Conservation (phyloP, 2,329 filamentous ascomycete species). For the Harringtonia aguacate region DNA sequence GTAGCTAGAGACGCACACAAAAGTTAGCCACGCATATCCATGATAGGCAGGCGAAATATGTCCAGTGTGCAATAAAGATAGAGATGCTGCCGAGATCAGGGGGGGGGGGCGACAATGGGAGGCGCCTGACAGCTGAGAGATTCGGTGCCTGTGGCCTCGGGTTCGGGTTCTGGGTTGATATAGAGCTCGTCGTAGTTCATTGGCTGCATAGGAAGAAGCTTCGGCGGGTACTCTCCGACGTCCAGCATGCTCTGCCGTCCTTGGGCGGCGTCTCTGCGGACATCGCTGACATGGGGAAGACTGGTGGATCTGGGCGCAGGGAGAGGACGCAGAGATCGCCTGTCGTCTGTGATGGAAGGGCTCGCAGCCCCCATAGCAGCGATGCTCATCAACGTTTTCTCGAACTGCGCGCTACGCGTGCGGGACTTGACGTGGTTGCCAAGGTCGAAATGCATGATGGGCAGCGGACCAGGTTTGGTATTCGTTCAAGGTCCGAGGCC, state of each 20-base stretch:
- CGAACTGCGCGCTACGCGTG: slow-evolving; percentile 38
- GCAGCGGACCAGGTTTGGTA: slow-evolving; percentile 8
- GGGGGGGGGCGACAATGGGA: slow-evolving; percentile 13
- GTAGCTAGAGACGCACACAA: slow-evolving; percentile 23
- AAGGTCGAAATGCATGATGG: slow-evolving; percentile 28
- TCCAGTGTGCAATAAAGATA: not conserved
- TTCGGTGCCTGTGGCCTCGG: not conserved
- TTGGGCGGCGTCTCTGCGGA: slow-evolving; percentile 3
- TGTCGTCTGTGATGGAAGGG: slow-evolving; percentile 9
- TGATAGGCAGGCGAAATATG: not conserved
- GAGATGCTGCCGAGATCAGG: slow-evolving; percentile 4
- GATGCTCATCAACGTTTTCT: slow-evolving; percentile 18
- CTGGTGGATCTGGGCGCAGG: slow-evolving; percentile 24
- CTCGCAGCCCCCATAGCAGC: slow-evolving; percentile 3
- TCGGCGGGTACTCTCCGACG: slow-evolving; percentile 34
- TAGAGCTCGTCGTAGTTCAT: slow-evolving; percentile 38
- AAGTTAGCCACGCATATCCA: not conserved
- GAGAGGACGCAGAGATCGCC: slow-evolving; percentile 14
- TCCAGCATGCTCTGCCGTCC: slow-evolving; percentile 37
- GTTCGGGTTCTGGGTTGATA: slow-evolving; percentile 15
- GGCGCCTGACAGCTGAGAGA: slow-evolving; percentile 1
- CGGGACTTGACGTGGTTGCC: slow-evolving; percentile 32
- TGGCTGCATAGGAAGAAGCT: slow-evolving; percentile 28
- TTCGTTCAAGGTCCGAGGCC: not conserved
- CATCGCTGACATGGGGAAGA: slow-evolving; percentile 14